Percentiles rank a stretch among this genome's conserved stretches.
phyloP scores from a whole-genome alignment of 208 protist genomes.

The Crithidia acanthocephali region DNA sequence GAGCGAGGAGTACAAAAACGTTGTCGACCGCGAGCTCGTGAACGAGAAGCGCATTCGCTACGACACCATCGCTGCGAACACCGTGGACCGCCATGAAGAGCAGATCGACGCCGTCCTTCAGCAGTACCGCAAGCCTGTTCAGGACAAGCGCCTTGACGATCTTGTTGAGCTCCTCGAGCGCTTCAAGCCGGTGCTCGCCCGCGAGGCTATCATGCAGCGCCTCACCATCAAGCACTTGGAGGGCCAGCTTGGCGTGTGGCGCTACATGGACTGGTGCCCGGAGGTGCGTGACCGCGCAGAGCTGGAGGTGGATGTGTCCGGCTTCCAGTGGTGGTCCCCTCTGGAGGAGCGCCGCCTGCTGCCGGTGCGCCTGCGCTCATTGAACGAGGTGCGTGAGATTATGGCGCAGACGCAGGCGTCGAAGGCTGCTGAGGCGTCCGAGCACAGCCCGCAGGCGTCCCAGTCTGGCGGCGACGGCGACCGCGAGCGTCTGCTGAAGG shows the following conservation, averaged over 20 bases:
- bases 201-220: slow-evolving; percentile 93
- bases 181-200: slow-evolving; percentile 93
- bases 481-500: slow-evolving; percentile 89
- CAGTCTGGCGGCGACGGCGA: slow-evolving; percentile 65
- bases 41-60: slow-evolving; percentile 91
- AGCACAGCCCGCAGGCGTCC: slow-evolving; percentile 46
- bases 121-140: slow-evolving; percentile 85
- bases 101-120: slow-evolving; percentile 87
- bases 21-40: slow-evolving; percentile 88
- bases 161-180: slow-evolving; percentile 89
- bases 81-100: slow-evolving; percentile 80
- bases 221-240: slow-evolving; percentile 94
- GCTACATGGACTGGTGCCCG: slow-evolving; percentile 95
- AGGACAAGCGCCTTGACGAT: slow-evolving; percentile 89
- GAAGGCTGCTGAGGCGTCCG: slow-evolving; percentile 67
- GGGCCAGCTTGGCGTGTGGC: slow-evolving; percentile 92
- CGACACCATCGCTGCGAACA: slow-evolving; percentile 80
- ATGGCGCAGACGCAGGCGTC: slow-evolving; percentile 85
- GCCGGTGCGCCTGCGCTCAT: slow-evolving; percentile 82
- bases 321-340: slow-evolving; percentile 90
- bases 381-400: slow-evolving; percentile 92
- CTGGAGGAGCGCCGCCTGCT: slow-evolving; percentile 87
- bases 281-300: slow-evolving; percentile 92
- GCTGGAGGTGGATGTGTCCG: slow-evolving; percentile 86
- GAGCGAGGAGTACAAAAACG: slow-evolving; percentile 72